Percentiles rank a stretch among this genome's conserved stretches.
Conservation (phyloP, 352 stramenopile genomes). For the Globisporangium nunn region DNA sequence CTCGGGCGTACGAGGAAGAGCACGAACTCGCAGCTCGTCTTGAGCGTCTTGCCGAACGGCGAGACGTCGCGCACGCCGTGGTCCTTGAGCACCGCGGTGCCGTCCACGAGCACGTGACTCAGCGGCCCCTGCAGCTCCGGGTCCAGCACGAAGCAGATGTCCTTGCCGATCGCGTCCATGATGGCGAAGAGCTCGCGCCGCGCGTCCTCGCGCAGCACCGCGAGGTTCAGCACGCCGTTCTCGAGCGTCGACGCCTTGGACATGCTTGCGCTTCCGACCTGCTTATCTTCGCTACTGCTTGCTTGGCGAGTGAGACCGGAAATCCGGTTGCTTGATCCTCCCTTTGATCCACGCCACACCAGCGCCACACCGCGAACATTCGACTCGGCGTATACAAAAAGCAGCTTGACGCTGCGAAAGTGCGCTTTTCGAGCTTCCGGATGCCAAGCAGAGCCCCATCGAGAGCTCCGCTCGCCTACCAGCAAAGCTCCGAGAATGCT, state of each 20-base stretch:
- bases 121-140: slow-evolving; percentile 74
- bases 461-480: neutral
- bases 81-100: slow-evolving; percentile 78
- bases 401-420: too few species aligned
- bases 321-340: too few species aligned
- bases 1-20: slow-evolving; percentile 86
- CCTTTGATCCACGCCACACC: too few species aligned
- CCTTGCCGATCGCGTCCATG: slow-evolving; percentile 77
- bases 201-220: slow-evolving; percentile 79
- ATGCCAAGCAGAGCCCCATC: neutral
- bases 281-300: neutral
- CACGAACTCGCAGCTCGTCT: slow-evolving; percentile 81
- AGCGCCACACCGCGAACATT: too few species aligned
- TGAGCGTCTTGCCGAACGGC: slow-evolving; percentile 72
- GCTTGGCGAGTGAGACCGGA: too few species aligned
- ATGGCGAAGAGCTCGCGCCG: slow-evolving; percentile 81
- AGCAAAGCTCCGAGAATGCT: too few species aligned
- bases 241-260: slow-evolving; percentile 78
- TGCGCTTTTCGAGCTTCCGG: too few species aligned
- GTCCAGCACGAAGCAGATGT: slow-evolving; percentile 86
- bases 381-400: too few species aligned
- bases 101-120: slow-evolving; percentile 83
- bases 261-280: slow-evolving; percentile 21
- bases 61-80: slow-evolving; percentile 83
- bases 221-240: slow-evolving; percentile 80